phyloP scores from a whole-genome alignment of 768 basidiomycete species.

The Serendipita sp. region DNA sequence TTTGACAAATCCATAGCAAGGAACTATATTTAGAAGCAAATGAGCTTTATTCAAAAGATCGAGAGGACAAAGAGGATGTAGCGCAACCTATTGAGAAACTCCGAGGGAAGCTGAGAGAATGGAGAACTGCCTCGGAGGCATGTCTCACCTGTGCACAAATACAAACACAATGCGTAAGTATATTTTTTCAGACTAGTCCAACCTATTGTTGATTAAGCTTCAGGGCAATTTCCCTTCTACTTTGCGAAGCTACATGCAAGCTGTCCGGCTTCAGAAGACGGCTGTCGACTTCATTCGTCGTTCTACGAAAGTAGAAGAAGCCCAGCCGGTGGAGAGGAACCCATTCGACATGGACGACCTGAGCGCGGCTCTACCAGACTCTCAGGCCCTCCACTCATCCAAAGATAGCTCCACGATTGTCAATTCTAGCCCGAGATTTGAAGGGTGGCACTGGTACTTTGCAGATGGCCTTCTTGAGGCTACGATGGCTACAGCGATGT shows the following conservation, averaged over 20 bases:
- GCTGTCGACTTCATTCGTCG: slow-evolving; percentile 55
- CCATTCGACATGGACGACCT: slow-evolving; percentile 40
- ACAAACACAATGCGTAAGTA: slow-evolving; percentile 46
- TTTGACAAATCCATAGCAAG: slow-evolving; percentile 16
- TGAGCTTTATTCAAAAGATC: background rate
- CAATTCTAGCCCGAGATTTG: slow-evolving; percentile 25
- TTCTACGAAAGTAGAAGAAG: slow-evolving; percentile 23
- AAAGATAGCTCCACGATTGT: slow-evolving; percentile 17
- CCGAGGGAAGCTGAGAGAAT: too few relatives aligned
- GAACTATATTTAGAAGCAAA: slow-evolving; percentile 10
- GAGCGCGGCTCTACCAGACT: slow-evolving; percentile 28
- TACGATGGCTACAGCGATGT: slow-evolving; percentile 45
- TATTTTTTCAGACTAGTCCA: background rate
- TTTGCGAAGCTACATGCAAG: slow-evolving; percentile 45
- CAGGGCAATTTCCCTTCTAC: slow-evolving; percentile 49
- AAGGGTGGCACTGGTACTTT: slow-evolving; percentile 48
- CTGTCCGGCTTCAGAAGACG: slow-evolving; percentile 66
- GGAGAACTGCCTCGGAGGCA: slow-evolving; percentile 27
- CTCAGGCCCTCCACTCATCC: slow-evolving; percentile 15
- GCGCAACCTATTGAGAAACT: slow-evolving; percentile 4
- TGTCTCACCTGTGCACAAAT: slow-evolving; percentile 52
- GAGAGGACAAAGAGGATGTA: slow-evolving; percentile 45
- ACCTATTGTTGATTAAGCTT: background rate
- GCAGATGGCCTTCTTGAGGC: slow-evolving; percentile 41
- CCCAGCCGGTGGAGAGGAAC: slow-evolving; percentile 27